Base-by-base conservation (phyloP, 129 eudicot genomes). In the Apium graveolens region DNA sequence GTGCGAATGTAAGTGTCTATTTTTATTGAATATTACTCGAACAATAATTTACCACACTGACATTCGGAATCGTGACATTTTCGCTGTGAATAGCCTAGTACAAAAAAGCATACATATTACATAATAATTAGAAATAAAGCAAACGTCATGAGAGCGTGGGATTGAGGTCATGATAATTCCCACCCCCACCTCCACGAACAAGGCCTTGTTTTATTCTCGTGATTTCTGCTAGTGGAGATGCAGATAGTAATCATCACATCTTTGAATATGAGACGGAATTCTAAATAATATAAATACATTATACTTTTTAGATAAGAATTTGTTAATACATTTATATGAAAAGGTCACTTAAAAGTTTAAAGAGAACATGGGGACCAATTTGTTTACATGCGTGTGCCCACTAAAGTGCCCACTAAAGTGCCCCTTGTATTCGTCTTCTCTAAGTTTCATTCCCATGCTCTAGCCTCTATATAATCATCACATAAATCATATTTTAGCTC, bases 371-470 rank as follows among this genome's bases (percentile, higher is more conserved):
- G 90, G 87, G 87, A 84, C 87, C 86, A 84, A 70, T 72, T 79
- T n/a, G 39, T 26, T 76, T 81, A 80, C 90, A 84, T 84, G 89
- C 89, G 90, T 87, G 90, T 77, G 90, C 80, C 90, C 87, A 84
- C 79, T 81, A 41, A 86, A 80, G 90, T 77, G 90, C 80, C 90
- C 87, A 84, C 79, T 81, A 41, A 86, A 80, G 76, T 46, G 74
- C 70, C 76, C 74, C 79, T 65, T 55, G 31, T 24, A 14, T 42
- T 14, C 51, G 75, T 31, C 53, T 37, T 76, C 77, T 65, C 74
- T 63, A 74, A 74, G 74, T 44, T 74, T 80, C 18, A 11, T 72
- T 72, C 31, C 75, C 75, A 18, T 12, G 32, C 76, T 39, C 45
- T n/a, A 26, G 16, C 51, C 5, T 72, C 34, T 13, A 24, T 41